Base-by-base conservation (phyloP, 2,329 filamentous ascomycete species). In the Bipolaris cookei region DNA sequence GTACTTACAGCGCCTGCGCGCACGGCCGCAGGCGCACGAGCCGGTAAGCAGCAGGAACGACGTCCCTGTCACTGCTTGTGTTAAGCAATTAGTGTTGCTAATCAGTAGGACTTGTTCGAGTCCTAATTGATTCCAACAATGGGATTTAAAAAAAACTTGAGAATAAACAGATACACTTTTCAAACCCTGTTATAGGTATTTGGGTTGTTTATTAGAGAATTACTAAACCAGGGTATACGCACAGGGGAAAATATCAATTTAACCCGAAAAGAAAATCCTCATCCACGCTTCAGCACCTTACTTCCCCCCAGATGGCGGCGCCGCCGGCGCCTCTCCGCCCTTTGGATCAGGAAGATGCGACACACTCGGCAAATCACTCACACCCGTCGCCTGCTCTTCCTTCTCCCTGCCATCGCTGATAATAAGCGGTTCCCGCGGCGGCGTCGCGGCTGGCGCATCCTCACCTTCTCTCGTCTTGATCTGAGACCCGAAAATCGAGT, bases 321-420 rank as follows among this genome's bases (percentile, higher is more conserved):
- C 45, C 3, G 64, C 63, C 1, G 65, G 66, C 2, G 63, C 54
- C 39, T 63, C 59, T 11, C 63, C 65, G 4, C 51, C 45, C 11
- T 62, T 58, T 21, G 77, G 76, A 28, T 74, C 71, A 8, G 75
- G 75, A 56, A 77, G 58, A 61, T 77, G 63, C 30, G 67, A 64
- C 30, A 78, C 75, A 30, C 72, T 72, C 1, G 74, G 75, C 60
- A 78, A 51, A 58, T 77, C 71, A 14, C 63, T 49, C 7, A 77
- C 28, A 30, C 28, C 69, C 3, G 64, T 56, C n/a, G 68, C 59
- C 38, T 62, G 58, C 25, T 65, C 69, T 2, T 56, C 41, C 14
- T 62, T 64, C 18, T 68, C 68, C 21, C 61, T 66, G 21, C 61
- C 55, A 35, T 74, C 71, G 5, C 59, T 59, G 39, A 76, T 71